Evolutionary conservation across 768 basidiomycete species (phyloP).

Genomic region (Crepidotus variabilis): DNA sequence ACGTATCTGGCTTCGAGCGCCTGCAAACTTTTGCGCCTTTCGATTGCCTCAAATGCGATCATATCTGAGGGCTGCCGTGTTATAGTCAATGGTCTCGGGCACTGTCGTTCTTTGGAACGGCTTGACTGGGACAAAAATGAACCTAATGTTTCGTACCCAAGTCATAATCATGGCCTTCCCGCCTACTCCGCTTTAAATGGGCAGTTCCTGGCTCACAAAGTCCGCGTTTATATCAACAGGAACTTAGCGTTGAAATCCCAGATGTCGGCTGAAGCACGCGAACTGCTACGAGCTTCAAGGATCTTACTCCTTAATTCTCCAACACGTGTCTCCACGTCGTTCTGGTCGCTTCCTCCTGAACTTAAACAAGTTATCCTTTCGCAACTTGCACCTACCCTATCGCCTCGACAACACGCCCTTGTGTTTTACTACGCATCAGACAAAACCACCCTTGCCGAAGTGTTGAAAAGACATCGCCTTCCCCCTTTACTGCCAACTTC

Average conservation of each 20-base stretch:
- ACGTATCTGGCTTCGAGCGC: neutral
- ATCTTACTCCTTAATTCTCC: neutral
- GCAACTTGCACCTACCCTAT: neutral
- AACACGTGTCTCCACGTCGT: neutral
- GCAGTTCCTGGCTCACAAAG: no score
- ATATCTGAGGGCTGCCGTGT: neutral
- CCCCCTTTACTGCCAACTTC: neutral
- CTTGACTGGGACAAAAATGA: neutral
- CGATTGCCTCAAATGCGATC: neutral
- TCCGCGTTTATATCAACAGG: no score
- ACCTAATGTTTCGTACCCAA: neutral
- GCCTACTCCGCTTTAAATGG: no score
- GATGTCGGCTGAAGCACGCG: neutral
- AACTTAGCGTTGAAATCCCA: neutral
- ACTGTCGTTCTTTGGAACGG: no score
- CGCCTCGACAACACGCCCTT: neutral
- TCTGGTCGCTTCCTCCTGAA: neutral
- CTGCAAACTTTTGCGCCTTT: neutral
- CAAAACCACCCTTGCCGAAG: neutral
- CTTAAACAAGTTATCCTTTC: neutral
- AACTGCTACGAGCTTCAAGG: neutral
- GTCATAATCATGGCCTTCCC: no score
- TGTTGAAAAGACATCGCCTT: neutral
- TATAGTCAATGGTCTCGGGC: neutral
- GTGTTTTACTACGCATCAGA: neutral